Evolutionary conservation across 2,329 filamentous ascomycete species (phyloP), one percentile per base, ranked within the genome.

Genomic region (Diplodia seriata): DNA sequence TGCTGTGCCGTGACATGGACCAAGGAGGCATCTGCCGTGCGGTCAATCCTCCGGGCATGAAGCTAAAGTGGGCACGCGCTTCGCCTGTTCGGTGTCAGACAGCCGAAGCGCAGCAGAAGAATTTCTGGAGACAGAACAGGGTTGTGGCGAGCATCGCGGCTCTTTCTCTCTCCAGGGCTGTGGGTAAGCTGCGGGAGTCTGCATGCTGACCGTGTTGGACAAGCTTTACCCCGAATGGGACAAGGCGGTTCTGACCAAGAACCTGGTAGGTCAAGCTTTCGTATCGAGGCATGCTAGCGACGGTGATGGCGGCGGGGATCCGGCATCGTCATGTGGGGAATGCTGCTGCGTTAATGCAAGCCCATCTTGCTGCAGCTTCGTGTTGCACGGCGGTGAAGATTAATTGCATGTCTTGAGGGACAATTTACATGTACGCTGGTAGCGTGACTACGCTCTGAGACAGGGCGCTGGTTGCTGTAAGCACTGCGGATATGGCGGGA

Each of bases 281-380:
- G 47, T 38, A 26, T 47, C 29, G 31, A 40, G 29, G 47, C 59
- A 50, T 50, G 29, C 59, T 38, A 12, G 7, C 9, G 31, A 51
- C 59, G 59, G 59, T n/a, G 59, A 63, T 63, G 59, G 59, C 59
- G 59, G 59, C 59, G 59, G 59, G 59, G 59, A 50, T 63, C 59
- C 59, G 59, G 26, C 43, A 50, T 49, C 12, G 47, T 51, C 43
- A 51, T 63, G 59, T 50, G 59, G 43, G 31, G 47, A 63, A 63
- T 50, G 43, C 47, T 36, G 57, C 26, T 15, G 26, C 23, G 43
- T 36, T n/a, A 3, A 36, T 62, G 43, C 43, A 62, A 9, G 43
- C 29, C 11, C 23, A 7, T 23, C 4, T 50, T 50, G 26, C 43
- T 51, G 57, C 11, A 50, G 9, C 12, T 3, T 7, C 12, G 18